phyloP scores from a whole-genome alignment of 208 protist species.

The Leishmania guyanensis region DNA sequence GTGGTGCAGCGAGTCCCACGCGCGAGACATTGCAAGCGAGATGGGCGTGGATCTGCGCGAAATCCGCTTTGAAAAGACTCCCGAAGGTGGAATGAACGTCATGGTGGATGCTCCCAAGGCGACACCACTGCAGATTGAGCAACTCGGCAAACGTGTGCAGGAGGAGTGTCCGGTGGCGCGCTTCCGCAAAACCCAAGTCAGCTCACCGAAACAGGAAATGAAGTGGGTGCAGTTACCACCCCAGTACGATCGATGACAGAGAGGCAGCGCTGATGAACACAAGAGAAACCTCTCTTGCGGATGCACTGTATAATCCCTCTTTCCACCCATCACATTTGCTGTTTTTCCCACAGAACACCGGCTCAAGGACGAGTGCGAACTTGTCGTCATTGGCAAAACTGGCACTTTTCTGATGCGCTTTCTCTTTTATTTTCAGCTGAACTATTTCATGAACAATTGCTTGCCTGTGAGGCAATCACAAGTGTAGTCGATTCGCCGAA shows the following conservation, averaged over 20 bases:
- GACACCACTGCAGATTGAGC: constrained; percentile 85
- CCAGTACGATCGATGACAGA: constrained; percentile 56
- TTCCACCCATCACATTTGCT: constrained; percentile 1
- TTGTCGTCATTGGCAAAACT: background rate
- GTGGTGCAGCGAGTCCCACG: constrained; percentile 86
- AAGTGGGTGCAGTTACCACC: constrained; percentile 81
- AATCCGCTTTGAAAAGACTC: constrained; percentile 77
- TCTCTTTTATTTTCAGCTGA: background rate
- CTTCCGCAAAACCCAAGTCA: constrained; percentile 80
- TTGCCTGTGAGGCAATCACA: background rate
- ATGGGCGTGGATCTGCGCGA: constrained; percentile 78
- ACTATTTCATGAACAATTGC: background rate
- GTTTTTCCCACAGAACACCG: background rate
- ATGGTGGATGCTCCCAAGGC: constrained; percentile 83
- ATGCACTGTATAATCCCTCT: background rate
- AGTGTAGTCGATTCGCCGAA: background rate
- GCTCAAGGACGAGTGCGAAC: background rate
- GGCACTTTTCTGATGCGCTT: too few relatives aligned
- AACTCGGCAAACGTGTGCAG: constrained; percentile 80
- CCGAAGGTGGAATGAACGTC: constrained; percentile 74
- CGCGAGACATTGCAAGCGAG: constrained; percentile 70
- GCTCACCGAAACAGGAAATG: constrained; percentile 65
- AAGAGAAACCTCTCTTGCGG: background rate
- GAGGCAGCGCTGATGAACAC: background rate
- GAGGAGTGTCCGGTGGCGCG: constrained; percentile 89